phyloP scores from a whole-genome alignment of 2,329 filamentous ascomycete species.

The Aureobasidium sp. region DNA sequence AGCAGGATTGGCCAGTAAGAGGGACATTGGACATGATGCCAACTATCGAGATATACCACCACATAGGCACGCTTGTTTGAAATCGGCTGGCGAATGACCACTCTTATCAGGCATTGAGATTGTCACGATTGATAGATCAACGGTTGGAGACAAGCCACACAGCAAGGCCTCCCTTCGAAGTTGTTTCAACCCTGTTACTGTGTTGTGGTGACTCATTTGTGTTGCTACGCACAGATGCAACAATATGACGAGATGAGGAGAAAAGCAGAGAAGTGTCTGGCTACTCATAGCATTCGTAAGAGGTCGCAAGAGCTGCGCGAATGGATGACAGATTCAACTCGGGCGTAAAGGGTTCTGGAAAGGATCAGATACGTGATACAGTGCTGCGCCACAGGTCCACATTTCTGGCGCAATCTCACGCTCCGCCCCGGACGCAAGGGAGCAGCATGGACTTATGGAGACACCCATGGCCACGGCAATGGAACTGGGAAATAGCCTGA shows the following conservation, averaged over 20 bases:
- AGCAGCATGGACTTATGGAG: not conserved
- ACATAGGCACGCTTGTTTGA: not conserved
- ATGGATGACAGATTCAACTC: not conserved
- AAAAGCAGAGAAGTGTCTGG: not conserved
- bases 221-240: not conserved
- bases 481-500: too few relatives aligned
- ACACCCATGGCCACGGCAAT: not conserved
- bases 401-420: not conserved
- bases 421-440: not conserved
- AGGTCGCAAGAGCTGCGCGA: not conserved
- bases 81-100: not conserved
- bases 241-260: not conserved
- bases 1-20: not conserved
- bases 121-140: not conserved
- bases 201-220: not conserved
- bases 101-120: not conserved
- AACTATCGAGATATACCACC: not conserved
- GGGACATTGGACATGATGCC: not conserved
- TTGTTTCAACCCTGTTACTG: not conserved
- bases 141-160: not conserved
- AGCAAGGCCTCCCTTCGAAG: not conserved
- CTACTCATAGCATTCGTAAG: not conserved
- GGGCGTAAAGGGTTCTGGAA: not conserved
- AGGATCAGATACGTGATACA: not conserved
- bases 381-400: not conserved